Conservation (phyloP, 495 filamentous ascomycete genomes). For the Daldinia childiae region DNA sequence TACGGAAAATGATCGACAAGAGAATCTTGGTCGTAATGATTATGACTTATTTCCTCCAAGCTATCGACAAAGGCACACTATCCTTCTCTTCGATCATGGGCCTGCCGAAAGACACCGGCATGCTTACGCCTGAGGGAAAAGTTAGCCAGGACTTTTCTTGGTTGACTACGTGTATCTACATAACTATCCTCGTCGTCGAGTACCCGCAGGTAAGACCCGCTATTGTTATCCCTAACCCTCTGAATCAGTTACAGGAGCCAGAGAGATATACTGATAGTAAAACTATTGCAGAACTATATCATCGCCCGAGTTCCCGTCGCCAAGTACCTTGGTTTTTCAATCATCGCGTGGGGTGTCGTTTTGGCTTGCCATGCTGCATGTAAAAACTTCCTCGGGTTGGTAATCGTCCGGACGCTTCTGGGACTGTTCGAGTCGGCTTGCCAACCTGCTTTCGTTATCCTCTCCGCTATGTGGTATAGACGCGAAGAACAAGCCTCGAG, state of each 20-base stretch:
- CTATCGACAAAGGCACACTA: slow-evolving; percentile 77
- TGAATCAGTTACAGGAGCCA: background rate
- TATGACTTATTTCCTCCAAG: slow-evolving; percentile 73
- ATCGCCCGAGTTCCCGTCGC: slow-evolving; percentile 61
- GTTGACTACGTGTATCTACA: slow-evolving; percentile 65
- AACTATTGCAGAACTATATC: slow-evolving; percentile 56
- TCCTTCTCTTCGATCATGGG: slow-evolving; percentile 77
- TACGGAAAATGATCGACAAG: slow-evolving; percentile 61
- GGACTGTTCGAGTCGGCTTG: slow-evolving; percentile 76
- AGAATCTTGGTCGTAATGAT: slow-evolving; percentile 63
- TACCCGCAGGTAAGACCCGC: slow-evolving; percentile 54
- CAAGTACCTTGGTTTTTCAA: slow-evolving; percentile 69
- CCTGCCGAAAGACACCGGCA: slow-evolving; percentile 62
- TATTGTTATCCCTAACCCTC: background rate
- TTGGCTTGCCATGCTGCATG: slow-evolving; percentile 69
- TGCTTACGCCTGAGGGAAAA: slow-evolving; percentile 60
- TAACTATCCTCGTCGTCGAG: slow-evolving; percentile 62
- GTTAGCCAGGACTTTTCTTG: slow-evolving; percentile 56
- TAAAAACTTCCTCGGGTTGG: slow-evolving; percentile 64
- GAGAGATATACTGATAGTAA: slow-evolving; percentile 15
- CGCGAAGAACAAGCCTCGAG: slow-evolving; percentile 71
- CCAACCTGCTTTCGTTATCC: slow-evolving; percentile 67
- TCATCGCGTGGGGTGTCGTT: slow-evolving; percentile 66
- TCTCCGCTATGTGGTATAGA: slow-evolving; percentile 79
- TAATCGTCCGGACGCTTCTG: slow-evolving; percentile 67